Base-by-base conservation (phyloP, 75 land plant species). In the Cupressus sempervirens region DNA sequence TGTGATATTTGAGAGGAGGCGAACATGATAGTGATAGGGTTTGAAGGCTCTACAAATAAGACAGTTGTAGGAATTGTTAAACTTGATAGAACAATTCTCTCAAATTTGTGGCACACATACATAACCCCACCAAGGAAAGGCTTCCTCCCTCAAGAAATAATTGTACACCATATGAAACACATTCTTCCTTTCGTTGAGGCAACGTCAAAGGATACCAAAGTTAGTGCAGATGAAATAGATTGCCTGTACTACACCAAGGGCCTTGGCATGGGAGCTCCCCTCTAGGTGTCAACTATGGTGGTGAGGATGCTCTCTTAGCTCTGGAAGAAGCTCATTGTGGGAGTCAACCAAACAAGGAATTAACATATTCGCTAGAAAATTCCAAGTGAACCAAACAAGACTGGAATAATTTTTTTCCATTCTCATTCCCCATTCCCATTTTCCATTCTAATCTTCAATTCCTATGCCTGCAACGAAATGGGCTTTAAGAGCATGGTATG, bases 41-140 rank as follows among this genome's bases (percentile, higher is more conserved):
- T 97, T 86, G 99, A 96, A 89, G 93, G 97, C 68, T 96, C 98
- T 4, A 97, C 98, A 50, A 97, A 97, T 89, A 97, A 97, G 90
- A 94, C 96, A 30, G 99, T 93, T 11, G 88, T 97, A 11, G 99
- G 99, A 6, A 89, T 97, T 30, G 99, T 94, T n/a, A 89, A 90
- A 48, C 88, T 91, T 38, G 94, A 92, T 74, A 98, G 98, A 84
- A 76, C 89, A 81, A 97, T 97, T 62, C 85, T 97, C 29, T 94
- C 99, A 9, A 97, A 97, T 82, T 98, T 98, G 3, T 93, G 99
- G 14, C 96, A 92, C 89, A 97, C 99, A 12, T 97, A 94, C 92
- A 93, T 97, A 53, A 97, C 99, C 18, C 99, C 99, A 18, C 99
- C 99, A 4, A 98, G 99, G 40, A 96, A 97, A 23, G 99, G 99